phyloP scores from a whole-genome alignment of 805 yeast genomes.

The Candida dajiaensis region DNA sequence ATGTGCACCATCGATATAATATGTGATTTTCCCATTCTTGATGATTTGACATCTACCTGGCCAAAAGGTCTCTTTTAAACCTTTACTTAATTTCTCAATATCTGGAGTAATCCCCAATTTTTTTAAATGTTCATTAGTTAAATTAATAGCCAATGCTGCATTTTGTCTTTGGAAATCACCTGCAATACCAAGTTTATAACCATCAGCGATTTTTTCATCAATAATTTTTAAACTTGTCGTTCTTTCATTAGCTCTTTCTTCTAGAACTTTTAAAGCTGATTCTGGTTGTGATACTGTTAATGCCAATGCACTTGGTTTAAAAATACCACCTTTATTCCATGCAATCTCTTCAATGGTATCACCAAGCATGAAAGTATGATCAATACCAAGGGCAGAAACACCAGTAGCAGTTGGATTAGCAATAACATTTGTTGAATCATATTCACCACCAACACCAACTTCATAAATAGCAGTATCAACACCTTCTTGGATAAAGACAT shows the following conservation, averaged over 20 bases:
- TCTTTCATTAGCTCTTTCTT: constrained; percentile 65
- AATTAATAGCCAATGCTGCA: constrained; percentile 79
- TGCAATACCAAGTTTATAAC: constrained; percentile 54
- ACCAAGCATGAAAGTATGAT: constrained; percentile 78
- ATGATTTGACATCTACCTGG: constrained; percentile 93
- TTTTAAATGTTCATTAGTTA: constrained; percentile 56
- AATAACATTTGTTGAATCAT: constrained; percentile 91
- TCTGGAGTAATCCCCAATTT: constrained; percentile 38
- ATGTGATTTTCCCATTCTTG: constrained; percentile 41
- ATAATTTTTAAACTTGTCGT: constrained; percentile 48
- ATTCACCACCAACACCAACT: constrained; percentile 98
- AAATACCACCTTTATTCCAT: constrained; percentile 95
- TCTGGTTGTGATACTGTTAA: constrained; percentile 57
- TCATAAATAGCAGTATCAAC: constrained; percentile 94
- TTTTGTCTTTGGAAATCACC: constrained; percentile 83
- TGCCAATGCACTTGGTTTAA: constrained; percentile 63
- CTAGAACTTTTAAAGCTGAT: constrained; percentile 49
- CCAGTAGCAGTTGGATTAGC: constrained; percentile 80
- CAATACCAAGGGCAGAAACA: constrained; percentile 82
- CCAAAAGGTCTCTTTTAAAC: constrained; percentile 71
- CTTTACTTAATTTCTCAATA: constrained; percentile 29
- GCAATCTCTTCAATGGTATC: constrained; percentile 84
- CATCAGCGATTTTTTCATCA: constrained; percentile 27
- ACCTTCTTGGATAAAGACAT: constrained; percentile 79
- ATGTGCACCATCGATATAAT: constrained; percentile 96